Percentiles rank a stretch among this genome's conserved stretches.
These are phyloP conservation scores for Neonothopanus nambi DNA, from an alignment of 1,284 basidiomycete genomes.

Conservation along the genomic window DNA sequence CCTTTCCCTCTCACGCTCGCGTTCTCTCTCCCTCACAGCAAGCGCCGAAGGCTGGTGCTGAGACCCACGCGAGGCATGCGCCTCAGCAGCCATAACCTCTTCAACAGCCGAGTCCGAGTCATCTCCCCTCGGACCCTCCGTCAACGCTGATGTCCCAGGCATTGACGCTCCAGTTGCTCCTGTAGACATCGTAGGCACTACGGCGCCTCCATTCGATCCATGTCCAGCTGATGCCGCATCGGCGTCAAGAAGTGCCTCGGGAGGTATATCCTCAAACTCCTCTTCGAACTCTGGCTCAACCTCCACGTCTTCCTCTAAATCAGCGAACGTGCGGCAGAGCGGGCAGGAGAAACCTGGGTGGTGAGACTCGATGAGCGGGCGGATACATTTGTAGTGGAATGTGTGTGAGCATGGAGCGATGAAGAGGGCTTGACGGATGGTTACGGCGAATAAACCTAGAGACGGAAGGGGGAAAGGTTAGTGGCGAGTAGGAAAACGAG, in stretches of 20 bases:
- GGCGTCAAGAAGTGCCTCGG: constrained; percentile 11
- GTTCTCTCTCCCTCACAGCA: constrained; percentile 1
- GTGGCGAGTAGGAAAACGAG: neutral
- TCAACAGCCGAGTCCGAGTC: constrained; percentile 15
- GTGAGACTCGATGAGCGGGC: constrained; percentile 84
- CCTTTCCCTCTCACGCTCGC: constrained; percentile 1
- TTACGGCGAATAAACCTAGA: constrained; percentile 85
- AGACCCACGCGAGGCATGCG: neutral
- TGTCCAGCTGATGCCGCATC: neutral
- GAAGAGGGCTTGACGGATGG: constrained; percentile 94
- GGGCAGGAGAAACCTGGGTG: constrained; percentile 96
- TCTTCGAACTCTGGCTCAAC: constrained; percentile 45
- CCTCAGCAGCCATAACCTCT: constrained; percentile 2
- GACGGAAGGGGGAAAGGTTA: neutral
- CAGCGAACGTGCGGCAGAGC: constrained; percentile 89
- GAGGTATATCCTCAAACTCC: constrained; percentile 22
- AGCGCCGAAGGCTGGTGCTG: constrained; percentile 3
- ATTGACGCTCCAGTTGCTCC: neutral
- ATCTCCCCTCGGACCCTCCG: neutral
- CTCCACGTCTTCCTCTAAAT: constrained; percentile 96
- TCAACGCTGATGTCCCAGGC: neutral
- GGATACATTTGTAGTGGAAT: constrained; percentile 98
- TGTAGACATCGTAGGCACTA: neutral
- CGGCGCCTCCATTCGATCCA: neutral
- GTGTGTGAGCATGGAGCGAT: constrained; percentile 97